Conservation (phyloP, 2,329 filamentous ascomycete genomes). For the Pseudogymnoascus sp. region DNA sequence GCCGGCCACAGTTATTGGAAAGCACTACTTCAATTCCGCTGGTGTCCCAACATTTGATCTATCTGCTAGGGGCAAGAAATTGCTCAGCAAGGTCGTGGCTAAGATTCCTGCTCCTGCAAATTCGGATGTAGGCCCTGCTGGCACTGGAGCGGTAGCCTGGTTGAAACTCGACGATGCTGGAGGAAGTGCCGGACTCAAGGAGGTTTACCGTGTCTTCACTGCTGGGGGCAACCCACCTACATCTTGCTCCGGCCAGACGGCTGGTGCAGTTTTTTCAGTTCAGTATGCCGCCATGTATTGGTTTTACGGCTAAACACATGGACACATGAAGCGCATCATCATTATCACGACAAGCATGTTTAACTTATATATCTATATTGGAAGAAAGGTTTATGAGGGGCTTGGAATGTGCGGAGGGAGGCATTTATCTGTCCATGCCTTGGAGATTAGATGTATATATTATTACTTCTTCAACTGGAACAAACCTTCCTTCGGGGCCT, state of each 20-base stretch:
- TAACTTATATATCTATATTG: not conserved
- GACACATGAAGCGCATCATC: not conserved
- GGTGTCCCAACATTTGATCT: conserved; percentile 26
- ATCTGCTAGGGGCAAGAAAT: conserved; percentile 15
- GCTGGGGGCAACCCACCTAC: conserved; percentile 21
- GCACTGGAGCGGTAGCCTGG: conserved; percentile 27
- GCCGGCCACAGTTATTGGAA: not conserved
- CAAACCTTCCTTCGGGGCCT: not conserved
- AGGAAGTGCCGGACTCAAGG: conserved; percentile 16
- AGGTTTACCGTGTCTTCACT: conserved; percentile 27
- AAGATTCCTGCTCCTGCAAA: conserved; percentile 20
- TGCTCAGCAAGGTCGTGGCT: conserved; percentile 20
- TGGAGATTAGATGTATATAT: not conserved
- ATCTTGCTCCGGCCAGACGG: conserved; percentile 14
- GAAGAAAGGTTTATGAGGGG: not conserved
- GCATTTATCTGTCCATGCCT: not conserved
- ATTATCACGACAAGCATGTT: not conserved
- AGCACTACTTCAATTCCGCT: conserved; percentile 26
- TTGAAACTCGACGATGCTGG: conserved; percentile 22
- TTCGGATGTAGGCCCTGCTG: conserved; percentile 19
- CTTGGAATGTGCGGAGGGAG: not conserved
- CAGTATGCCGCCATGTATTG: conserved; percentile 27
- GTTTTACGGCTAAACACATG: conserved; percentile 18
- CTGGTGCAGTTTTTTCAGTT: conserved; percentile 15
- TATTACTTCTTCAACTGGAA: not conserved